Evolutionary conservation across 2,329 filamentous ascomycete species (phyloP), one percentile per base, ranked within the genome.

Genomic region (Sphaerulina populicola): DNA sequence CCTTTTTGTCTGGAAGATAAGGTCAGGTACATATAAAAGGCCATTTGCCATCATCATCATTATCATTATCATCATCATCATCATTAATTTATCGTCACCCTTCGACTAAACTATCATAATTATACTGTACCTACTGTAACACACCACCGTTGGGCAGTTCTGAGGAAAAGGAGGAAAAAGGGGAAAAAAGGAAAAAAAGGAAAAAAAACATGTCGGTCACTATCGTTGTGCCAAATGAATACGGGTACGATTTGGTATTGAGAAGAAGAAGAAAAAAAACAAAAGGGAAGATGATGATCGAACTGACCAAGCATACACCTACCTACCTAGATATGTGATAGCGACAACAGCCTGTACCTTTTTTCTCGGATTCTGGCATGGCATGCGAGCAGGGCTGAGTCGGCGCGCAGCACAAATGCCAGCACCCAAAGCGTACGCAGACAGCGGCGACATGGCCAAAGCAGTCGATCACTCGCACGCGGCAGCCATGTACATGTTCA

Each of bases 351-450:
- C 78, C 54, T 73, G 74, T 51, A 76, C 73, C 54, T 77, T 80
- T 63, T 61, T 81, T 61, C 69, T 82, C 38, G 67, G 69, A 51
- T 69, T 70, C 60, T 73, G 74, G 67, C 79, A 81, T 62, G 75
- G 74, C 57, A 48, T 21, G 12, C 69, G 76, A 62, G 72, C 76
- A 29, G 63, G 62, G 41, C 18, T 38, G 18, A 68, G 72, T 65
- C 77, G 80, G 67, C 75, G 74, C 58, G 60, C 66, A 3, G 77
- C 79, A 55, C 70, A 74, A 38, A 68, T 82, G n/a, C n/a, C 54
- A 70, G 82, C 82, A 65, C 80, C 80, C 11, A 76, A 78, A 68
- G 67, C 71, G 63, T 81, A 80, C 68, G 80, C 80, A 29, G 76
- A 76, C 18, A 66, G 71, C 44, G 73, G 77, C 53, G 74, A 80